phyloP scores from a whole-genome alignment of 805 yeast species.

The Priceomyces castillae region DNA sequence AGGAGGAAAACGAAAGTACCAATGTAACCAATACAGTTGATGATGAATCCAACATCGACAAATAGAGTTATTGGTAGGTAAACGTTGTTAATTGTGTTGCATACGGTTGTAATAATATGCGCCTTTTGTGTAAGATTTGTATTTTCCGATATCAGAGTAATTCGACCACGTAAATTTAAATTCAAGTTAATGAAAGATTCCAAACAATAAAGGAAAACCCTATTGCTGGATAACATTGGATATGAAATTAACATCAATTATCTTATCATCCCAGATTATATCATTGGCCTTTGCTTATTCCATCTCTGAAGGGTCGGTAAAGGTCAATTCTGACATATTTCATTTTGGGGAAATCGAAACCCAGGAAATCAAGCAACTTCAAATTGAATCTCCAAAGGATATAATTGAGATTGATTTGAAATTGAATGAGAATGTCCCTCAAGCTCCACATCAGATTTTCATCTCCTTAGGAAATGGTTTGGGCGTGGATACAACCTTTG shows the following conservation, averaged over 20 bases:
- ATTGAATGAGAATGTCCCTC: slow-evolving; percentile 16
- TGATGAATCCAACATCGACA: too few relatives aligned
- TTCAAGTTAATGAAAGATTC: background rate
- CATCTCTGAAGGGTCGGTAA: slow-evolving; percentile 28
- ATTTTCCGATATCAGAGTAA: background rate
- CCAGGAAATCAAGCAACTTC: slow-evolving; percentile 27
- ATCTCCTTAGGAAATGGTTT: slow-evolving; percentile 26
- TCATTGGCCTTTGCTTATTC: slow-evolving; percentile 26
- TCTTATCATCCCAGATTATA: slow-evolving; percentile 17
- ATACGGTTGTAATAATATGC: background rate
- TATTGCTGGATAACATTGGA: background rate
- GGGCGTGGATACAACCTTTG: slow-evolving; percentile 31
- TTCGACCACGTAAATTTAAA: slow-evolving; percentile 3
- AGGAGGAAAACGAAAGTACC: too few relatives aligned
- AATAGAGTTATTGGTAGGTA: too few relatives aligned
- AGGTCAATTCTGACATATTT: slow-evolving; percentile 21
- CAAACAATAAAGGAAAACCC: background rate
- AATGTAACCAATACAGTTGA: too few relatives aligned
- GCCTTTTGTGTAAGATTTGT: background rate
- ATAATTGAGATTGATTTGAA: slow-evolving; percentile 26
- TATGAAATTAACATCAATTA: slow-evolving; percentile 5
- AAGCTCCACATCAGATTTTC: slow-evolving; percentile 36
- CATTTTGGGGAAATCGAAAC: slow-evolving; percentile 31
- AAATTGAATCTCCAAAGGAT: slow-evolving; percentile 32
- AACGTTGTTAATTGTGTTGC: too few relatives aligned